Base-by-base conservation (phyloP, 2,329 filamentous ascomycete genomes). In the Rutstroemia sp. region DNA sequence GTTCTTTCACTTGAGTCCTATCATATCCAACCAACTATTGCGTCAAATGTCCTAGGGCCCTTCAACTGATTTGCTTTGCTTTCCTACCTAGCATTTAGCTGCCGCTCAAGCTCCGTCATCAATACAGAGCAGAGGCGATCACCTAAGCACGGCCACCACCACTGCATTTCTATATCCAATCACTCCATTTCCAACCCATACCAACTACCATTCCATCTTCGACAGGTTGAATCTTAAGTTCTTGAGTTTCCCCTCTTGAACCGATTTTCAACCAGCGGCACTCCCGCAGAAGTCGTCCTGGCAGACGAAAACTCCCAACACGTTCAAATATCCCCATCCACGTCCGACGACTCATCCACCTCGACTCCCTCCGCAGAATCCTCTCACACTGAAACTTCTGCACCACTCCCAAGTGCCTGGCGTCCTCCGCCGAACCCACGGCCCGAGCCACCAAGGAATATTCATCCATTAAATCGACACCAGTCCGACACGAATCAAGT, bases 321-420 rank as follows among this genome's bases (percentile, higher is more conserved):
- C 71, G 71, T 67, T 64, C 64, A 70, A 72, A 72, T 74, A 73
- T 76, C 81, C 79, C 80, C 79, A 79, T 76, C 78, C 82, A 76
- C 78, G 76, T 75, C 86, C 82, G 85, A 84, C 83, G 73, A 79
- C 77, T 80, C 81, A 78, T 72, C 78, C 74, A 77, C 75, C 70
- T 77, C 80, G 77, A 78, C 74, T 64, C 71, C 74, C 72, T 72
- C 76, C 66, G 70, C 73, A 68, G 71, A 72, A 71, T 68, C 78
- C 72, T 69, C 76, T 67, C 75, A 71, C 74, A 73, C 73, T 65
- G 70, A 69, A 63, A 60, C 72, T 71, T 75, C 76, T 69, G 72
- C 73, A 68, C 72, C 71, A 64, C 60, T 60, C 60, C 61, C 64
- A 23, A 23, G 10, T 46, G 14, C 19, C 21, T 25, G 12, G 16